Evolutionary conservation across 1,139 yeast genomes (phyloP), one percentile per base, ranked within the genome.

Genomic region (Diutina pseudorugosa): DNA sequence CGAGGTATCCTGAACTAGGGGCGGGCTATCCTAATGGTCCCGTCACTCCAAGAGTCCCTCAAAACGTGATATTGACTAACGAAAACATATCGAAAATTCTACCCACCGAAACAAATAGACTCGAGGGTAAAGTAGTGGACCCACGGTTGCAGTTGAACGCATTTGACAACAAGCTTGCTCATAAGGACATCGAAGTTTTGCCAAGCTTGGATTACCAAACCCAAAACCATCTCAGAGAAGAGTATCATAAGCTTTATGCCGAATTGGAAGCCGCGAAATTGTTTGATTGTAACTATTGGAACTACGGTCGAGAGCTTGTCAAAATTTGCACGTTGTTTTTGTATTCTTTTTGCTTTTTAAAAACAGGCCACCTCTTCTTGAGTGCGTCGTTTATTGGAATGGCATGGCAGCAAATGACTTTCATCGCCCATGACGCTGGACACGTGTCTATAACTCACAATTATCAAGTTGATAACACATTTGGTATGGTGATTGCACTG

Each of bases 331-430:
- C 80, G 0, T 67, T 89, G 47, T 75, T 83, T 52, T 59, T 75
- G 4, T 71, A 75, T 53, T 69, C 86, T 1, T 71, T 77, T 52
- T 68, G 76, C 18, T 77, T 82, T 53, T 72, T 79, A 55, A 73
- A 75, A 55, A 56, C 69, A 20, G 66, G 70, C 16, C 73, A 77
- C 64, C 73, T 79, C 55, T 66, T 71, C 40, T 49, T 75, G 18
- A 83, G 93, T 60, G 95, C 95, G 0, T 55, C 83, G 2, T 70
- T 68, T 52, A 69, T 89, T 57, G 96, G 95, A 0, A 62, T 82
- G 52, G 89, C 86, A 18, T 90, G 96, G 96, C 96, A 89, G 60
- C 96, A 89, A 64, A 75, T 86, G 61, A 85, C 90, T 1, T 90
- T 89, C 62, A 82, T 88, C 53, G 96, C 84, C 1, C 96, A 89